Conservation (phyloP, 768 basidiomycete genomes). For the Naganishia randhawae region DNA sequence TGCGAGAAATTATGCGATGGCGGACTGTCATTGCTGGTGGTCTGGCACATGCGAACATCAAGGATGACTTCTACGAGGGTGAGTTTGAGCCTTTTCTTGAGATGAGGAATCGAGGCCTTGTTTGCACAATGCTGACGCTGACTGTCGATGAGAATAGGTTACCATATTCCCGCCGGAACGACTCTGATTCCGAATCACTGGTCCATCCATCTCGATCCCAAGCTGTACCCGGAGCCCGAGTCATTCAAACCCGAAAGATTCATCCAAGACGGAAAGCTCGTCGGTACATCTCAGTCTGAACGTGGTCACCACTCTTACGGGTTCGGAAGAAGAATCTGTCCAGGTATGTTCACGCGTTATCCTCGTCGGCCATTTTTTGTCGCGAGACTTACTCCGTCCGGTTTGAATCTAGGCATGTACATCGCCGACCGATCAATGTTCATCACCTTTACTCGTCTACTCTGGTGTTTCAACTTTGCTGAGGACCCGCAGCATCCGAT, state of each 20-base stretch:
- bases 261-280: conserved; percentile 26
- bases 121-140: not conserved
- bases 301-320: conserved; percentile 30
- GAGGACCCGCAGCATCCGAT: conserved; percentile 25
- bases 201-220: conserved; percentile 32
- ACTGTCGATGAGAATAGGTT: not conserved
- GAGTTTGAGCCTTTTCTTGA: not conserved
- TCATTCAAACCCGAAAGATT: conserved; percentile 36
- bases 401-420: conserved; percentile 15
- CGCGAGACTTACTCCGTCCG: not conserved
- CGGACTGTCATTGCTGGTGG: conserved; percentile 38
- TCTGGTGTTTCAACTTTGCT: conserved; percentile 36
- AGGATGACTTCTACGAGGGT: conserved; percentile 32
- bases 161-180: conserved; percentile 34
- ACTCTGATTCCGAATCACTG: conserved; percentile 35
- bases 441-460: conserved; percentile 35
- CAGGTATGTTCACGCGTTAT: conserved; percentile 11
- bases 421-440: conserved; percentile 31
- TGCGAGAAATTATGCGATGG: conserved; percentile 38
- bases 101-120: not conserved
- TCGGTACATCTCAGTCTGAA: conserved; percentile 29
- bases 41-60: conserved; percentile 27
- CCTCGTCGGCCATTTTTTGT: not conserved
- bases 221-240: conserved; percentile 35
- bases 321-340: conserved; percentile 29